Conservation (phyloP, 176 grass and related monocot species). For the Carex pumila region DNA sequence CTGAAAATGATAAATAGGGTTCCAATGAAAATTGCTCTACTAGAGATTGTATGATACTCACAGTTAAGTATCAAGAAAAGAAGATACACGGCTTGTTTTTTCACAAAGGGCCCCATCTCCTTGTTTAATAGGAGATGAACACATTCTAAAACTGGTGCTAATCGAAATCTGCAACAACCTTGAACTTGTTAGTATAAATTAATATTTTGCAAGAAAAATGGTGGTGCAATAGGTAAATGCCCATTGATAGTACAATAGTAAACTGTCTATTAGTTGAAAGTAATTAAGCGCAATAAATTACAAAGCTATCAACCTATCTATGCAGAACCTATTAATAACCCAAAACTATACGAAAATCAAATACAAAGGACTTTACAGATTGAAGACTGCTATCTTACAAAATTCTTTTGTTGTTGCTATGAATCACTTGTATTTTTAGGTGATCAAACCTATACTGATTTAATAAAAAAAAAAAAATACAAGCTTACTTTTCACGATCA, state of each 20-base stretch:
- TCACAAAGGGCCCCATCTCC: conserved; percentile 49
- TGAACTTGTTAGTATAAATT: not conserved
- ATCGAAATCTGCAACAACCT: conserved; percentile 54
- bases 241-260: not conserved
- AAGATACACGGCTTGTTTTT: conserved; percentile 69
- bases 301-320: not conserved
- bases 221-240: not conserved
- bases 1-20: conserved; percentile 8
- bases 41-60: conserved; percentile 32
- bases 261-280: not conserved
- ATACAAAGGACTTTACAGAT: not conserved
- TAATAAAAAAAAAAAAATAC: not conserved
- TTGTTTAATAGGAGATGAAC: conserved; percentile 62
- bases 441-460: not conserved
- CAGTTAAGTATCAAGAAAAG: conserved; percentile 87
- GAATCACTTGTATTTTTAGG: not conserved
- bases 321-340: not conserved
- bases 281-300: not conserved
- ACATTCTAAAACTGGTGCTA: conserved; percentile 46
- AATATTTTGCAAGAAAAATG: not conserved
- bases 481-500: conserved; percentile 58
- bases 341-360: not conserved
- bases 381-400: not conserved
- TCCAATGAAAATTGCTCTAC: conserved; percentile 16
- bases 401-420: not conserved